Base-by-base conservation (phyloP, 768 basidiomycete species). In the Termitomyces heimii region DNA sequence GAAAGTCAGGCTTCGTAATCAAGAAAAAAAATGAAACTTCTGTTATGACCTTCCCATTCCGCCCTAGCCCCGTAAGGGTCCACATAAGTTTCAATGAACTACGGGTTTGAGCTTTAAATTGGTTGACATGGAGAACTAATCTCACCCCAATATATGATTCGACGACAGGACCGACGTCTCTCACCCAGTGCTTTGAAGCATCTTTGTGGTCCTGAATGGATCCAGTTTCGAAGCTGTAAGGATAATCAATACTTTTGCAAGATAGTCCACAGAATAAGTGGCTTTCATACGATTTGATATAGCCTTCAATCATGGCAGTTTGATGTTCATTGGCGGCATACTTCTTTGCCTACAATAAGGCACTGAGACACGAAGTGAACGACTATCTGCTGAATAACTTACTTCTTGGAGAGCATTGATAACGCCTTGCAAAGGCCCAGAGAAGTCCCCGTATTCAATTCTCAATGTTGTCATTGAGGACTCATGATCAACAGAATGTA, bases 11-110 rank as follows among this genome's bases (percentile, higher is more conserved):
- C 31, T 64, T 16, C 1, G 49, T 37, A 49, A 24, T 53, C 10
- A 31, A 32, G 22, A 16, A 22, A 34, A 31, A 49, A 58, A 55
- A 5, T 16, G 7, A 24, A 37, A 35, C 37, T 53, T 43, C 28
- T 26, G 46, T 43, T 54, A 63, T 35, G 55, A 84, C 90, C 92
- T 82, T 94, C 92, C 92, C 92, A 94, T 69, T 94, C 93, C 0
- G 93, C 93, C 51, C 93, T 83, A n/a, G 82, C 87, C 35, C 92
- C 93, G 58, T 90, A 93, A 7, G 93, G 93, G 66, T 94, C 93
- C 18, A 93, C 86, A 59, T 91, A 91, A 1, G 87, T 92, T 76
- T 92, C 89, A 40, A 92, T 79, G 68, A 91, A 92, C 71, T 80
- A 52, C 13, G 48, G n/a, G 8, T 32, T 40, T 43, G 43, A 51